Percentiles rank a stretch among this genome's conserved stretches.
Conservation (phyloP, 148 eudicot species). For the Drosera capensis region DNA sequence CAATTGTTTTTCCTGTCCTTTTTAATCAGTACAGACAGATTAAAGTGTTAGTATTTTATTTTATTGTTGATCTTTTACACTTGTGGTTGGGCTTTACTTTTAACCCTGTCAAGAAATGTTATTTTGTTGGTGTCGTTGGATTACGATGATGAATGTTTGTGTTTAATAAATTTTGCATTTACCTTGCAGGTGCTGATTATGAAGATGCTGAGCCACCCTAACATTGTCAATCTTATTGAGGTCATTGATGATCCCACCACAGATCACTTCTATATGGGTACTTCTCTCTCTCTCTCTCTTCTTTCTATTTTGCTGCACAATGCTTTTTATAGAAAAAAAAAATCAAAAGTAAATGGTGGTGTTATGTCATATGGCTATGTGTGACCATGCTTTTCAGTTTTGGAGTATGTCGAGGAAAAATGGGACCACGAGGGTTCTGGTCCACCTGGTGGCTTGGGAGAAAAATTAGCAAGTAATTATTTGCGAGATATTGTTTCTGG, state of each 20-base stretch:
- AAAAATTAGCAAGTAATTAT: conserved; percentile 55
- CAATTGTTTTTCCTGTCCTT: too few species aligned
- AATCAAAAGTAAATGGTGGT: not conserved
- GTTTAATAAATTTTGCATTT: not conserved
- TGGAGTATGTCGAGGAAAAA: conserved; percentile 85
- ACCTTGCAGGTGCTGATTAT: conserved; percentile 65
- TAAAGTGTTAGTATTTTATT: too few species aligned
- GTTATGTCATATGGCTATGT: conserved; percentile 5
- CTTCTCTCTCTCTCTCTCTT: conserved; percentile 8
- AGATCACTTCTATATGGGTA: conserved; percentile 98
- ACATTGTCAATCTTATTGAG: conserved; percentile 87
- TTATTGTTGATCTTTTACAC: too few species aligned
- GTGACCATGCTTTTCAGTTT: conserved; percentile 34
- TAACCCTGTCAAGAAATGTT: too few species aligned
- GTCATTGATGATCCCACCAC: conserved; percentile 85
- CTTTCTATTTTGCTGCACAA: conserved; percentile 6
- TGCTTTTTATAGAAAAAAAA: not conserved
- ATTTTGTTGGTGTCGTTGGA: too few species aligned
- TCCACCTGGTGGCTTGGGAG: conserved; percentile 69
- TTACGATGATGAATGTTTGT: too few species aligned
- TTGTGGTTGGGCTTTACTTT: too few species aligned
- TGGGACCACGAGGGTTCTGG: conserved; percentile 83
- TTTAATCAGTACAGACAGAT: too few species aligned
- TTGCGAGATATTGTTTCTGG: conserved; percentile 82
- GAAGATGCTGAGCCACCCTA: conserved; percentile 85